A percentile compares a stretch with the other conserved stretches of the same genome.
These are phyloP conservation scores for Moesziomyces sp. DNA, from an alignment of 1,284 basidiomycete genomes.

Conservation along the genomic window DNA sequence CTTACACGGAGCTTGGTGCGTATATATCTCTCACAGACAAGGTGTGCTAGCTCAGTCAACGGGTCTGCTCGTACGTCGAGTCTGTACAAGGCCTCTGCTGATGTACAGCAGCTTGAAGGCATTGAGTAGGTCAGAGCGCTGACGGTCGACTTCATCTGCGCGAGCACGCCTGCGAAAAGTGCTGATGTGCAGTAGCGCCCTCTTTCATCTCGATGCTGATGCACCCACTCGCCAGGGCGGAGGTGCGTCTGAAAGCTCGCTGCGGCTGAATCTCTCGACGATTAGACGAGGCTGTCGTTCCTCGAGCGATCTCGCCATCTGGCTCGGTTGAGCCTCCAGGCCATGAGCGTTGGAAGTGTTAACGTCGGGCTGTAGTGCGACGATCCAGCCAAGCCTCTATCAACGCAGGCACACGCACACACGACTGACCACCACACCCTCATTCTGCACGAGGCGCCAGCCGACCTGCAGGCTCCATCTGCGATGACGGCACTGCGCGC, in stretches of 20 bases:
- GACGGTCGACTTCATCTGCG: background rate
- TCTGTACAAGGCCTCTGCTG: background rate
- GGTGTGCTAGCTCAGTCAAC: background rate
- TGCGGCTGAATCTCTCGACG: background rate
- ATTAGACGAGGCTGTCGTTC: background rate
- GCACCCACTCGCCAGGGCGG: background rate
- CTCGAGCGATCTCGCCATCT: background rate
- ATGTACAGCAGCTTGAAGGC: background rate
- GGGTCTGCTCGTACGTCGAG: background rate
- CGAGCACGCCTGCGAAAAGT: too few relatives aligned
- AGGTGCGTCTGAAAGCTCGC: background rate
- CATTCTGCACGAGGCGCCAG: conserved; percentile 8
- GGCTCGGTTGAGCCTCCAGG: background rate
- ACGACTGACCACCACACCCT: conserved; percentile 2
- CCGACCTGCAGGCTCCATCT: conserved; percentile 22
- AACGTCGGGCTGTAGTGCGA: background rate
- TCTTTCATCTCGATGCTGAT: background rate
- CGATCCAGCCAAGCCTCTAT: conserved; percentile 1
- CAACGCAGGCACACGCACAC: conserved; percentile 3
- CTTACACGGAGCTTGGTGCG: background rate
- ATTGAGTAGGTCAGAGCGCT: background rate
- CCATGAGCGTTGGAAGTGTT: background rate
- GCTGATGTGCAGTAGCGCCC: too few relatives aligned
- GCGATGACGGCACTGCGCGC: conserved; percentile 40
- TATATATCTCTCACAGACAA: background rate